phyloP scores from a whole-genome alignment of 2,329 filamentous ascomycete species.

The Alternaria longipes region DNA sequence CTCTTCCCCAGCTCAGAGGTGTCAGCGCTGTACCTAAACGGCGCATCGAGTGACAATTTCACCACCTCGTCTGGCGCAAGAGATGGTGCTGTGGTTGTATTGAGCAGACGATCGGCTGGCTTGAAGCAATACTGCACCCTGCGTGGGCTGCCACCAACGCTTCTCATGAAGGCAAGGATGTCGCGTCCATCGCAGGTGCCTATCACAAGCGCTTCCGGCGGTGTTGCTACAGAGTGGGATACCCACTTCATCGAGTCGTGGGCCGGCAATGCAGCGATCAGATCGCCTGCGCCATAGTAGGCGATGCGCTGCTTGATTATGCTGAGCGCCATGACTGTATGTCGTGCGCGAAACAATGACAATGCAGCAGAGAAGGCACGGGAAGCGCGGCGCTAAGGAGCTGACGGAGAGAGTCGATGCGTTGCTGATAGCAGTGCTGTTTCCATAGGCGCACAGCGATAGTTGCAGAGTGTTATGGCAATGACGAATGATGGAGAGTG shows the following conservation, averaged over 20 bases:
- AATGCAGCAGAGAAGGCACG: neutral
- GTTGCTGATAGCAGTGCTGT: neutral
- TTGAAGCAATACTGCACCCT: neutral
- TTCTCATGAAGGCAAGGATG: neutral
- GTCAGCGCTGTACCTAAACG: neutral
- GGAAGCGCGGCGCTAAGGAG: neutral
- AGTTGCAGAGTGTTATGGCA: too few relatives aligned
- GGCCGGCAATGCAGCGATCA: neutral
- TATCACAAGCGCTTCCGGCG: neutral
- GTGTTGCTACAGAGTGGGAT: neutral
- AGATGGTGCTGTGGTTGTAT: neutral
- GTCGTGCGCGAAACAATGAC: neutral
- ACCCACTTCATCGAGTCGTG: neutral
- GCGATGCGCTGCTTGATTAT: neutral
- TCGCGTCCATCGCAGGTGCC: neutral
- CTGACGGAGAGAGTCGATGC: neutral
- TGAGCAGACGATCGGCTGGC: neutral
- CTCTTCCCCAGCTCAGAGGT: neutral
- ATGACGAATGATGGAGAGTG: neutral
- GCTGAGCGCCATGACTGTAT: neutral
- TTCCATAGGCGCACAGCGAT: neutral
- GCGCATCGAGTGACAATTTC: neutral
- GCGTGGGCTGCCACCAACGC: neutral
- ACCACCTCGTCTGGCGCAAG: neutral
- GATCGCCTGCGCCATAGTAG: neutral